These are phyloP conservation scores for Parascedosporium putredinis DNA, from an alignment of 2,329 filamentous ascomycete genomes.

Conservation along the genomic window DNA sequence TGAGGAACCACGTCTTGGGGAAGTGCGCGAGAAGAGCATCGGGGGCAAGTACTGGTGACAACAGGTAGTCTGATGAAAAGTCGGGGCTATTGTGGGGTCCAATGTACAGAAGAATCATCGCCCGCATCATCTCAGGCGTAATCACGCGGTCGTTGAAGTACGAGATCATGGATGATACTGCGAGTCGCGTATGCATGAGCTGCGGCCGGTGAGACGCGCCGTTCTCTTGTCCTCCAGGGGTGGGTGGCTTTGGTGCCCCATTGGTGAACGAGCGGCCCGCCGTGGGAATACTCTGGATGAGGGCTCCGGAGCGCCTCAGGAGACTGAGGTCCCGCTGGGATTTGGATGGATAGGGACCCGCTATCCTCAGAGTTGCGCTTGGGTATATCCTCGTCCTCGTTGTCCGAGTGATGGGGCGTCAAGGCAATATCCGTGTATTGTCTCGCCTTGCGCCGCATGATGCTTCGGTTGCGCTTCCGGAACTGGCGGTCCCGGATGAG, in stretches of 20 bases:
- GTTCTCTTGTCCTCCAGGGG: not conserved
- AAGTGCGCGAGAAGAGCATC: slow-evolving; percentile 76
- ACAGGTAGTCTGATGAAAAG: slow-evolving; percentile 80
- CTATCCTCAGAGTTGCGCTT: slow-evolving; percentile 14
- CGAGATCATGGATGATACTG: slow-evolving; percentile 93
- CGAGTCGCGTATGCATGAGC: slow-evolving; percentile 71
- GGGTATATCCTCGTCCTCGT: slow-evolving; percentile 46
- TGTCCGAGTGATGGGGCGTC: slow-evolving; percentile 72
- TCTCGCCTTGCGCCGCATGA: slow-evolving; percentile 75
- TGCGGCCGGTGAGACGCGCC: slow-evolving; percentile 40
- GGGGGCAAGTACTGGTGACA: slow-evolving; percentile 83
- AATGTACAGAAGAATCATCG: slow-evolving; percentile 97
- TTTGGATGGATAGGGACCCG: not conserved
- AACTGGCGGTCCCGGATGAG: slow-evolving; percentile 76
- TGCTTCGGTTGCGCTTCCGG: slow-evolving; percentile 65
- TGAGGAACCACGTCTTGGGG: slow-evolving; percentile 88
- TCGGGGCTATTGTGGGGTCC: slow-evolving; percentile 88
- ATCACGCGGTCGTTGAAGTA: slow-evolving; percentile 95
- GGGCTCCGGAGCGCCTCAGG: slow-evolving; percentile 21
- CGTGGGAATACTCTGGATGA: slow-evolving; percentile 41
- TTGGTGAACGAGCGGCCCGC: slow-evolving; percentile 25
- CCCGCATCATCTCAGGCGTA: slow-evolving; percentile 95
- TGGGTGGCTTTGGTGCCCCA: not conserved
- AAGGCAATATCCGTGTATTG: slow-evolving; percentile 79
- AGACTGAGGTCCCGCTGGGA: not conserved